These are phyloP conservation scores for Carex kokanica DNA, from an alignment of 176 grass and related monocot species.

Conservation along the genomic window DNA sequence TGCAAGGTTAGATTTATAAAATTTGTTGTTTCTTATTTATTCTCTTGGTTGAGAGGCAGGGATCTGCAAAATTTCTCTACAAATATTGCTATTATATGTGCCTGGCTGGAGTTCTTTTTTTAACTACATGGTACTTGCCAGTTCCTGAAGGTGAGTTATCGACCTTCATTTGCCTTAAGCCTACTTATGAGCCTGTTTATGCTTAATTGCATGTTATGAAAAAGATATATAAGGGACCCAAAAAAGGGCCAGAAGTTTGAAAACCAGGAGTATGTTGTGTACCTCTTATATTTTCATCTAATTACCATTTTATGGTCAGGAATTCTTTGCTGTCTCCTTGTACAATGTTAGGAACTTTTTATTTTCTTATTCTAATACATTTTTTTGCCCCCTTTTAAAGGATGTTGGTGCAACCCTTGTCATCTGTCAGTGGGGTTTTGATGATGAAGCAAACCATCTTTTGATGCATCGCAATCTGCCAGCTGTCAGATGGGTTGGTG, in stretches of 20 bases:
- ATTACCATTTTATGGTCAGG: not conserved
- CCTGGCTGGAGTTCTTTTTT: not conserved
- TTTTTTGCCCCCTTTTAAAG: conserved; percentile 21
- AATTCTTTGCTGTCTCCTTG: not conserved
- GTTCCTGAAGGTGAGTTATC: not conserved
- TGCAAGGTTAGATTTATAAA: conserved; percentile 69
- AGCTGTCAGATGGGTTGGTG: conserved; percentile 99
- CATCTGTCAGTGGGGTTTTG: conserved; percentile 99
- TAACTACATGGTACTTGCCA: not conserved
- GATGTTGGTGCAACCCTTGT: conserved; percentile 94
- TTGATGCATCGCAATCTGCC: conserved; percentile 86
- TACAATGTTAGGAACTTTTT: not conserved
- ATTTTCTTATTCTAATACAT: not conserved
- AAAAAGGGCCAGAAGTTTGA: not conserved
- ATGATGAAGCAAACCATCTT: conserved; percentile 98
- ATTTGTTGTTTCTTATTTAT: not conserved
- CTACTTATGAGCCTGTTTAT: not conserved
- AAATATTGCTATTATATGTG: conserved; percentile 1
- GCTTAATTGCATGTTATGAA: not conserved
- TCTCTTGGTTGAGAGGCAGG: not conserved
- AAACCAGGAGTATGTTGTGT: not conserved
- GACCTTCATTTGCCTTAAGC: not conserved
- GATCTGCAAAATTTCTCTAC: not conserved
- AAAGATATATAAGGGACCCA: too few relatives aligned
- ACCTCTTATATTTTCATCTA: not conserved